Conservation (phyloP, 495 filamentous ascomycete genomes). For the Saxophila tyrrhenica region DNA sequence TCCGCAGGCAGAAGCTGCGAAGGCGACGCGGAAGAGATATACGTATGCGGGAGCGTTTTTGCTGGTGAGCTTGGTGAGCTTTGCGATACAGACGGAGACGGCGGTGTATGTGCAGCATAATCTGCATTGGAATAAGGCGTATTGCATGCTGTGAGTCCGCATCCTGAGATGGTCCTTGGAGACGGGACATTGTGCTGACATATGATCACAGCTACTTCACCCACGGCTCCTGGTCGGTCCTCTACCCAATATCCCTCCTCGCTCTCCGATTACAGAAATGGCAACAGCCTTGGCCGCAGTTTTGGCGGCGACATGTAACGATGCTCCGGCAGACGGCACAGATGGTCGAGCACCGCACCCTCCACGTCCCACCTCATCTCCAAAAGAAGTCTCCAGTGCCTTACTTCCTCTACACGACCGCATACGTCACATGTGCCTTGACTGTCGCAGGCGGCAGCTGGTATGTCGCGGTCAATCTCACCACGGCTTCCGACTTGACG, state of each 20-base stretch:
- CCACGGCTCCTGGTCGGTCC: slow-evolving; percentile 80
- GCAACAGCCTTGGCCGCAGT: slow-evolving; percentile 65
- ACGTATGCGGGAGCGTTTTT: slow-evolving; percentile 76
- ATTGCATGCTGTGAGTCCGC: slow-evolving; percentile 80
- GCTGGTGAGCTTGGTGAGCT: slow-evolving; percentile 64
- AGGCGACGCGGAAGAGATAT: slow-evolving; percentile 66
- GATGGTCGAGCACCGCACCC: slow-evolving; percentile 66
- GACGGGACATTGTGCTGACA: too few species aligned
- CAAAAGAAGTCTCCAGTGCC: slow-evolving; percentile 47
- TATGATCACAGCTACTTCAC: slow-evolving; percentile 60
- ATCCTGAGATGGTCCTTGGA: neutral
- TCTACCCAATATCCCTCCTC: slow-evolving; percentile 76
- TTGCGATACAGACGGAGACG: slow-evolving; percentile 85
- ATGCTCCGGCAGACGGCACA: slow-evolving; percentile 67
- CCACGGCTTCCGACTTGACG: slow-evolving; percentile 81
- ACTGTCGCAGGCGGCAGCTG: slow-evolving; percentile 88
- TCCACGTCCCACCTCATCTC: slow-evolving; percentile 41
- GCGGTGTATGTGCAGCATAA: slow-evolving; percentile 86
- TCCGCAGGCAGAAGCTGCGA: slow-evolving; percentile 44
- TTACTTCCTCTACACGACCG: slow-evolving; percentile 68
- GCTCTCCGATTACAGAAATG: slow-evolving; percentile 64
- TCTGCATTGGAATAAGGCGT: slow-evolving; percentile 85
- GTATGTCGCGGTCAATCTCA: slow-evolving; percentile 91
- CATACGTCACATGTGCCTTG: slow-evolving; percentile 70
- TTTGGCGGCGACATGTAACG: slow-evolving; percentile 73